These are phyloP conservation scores for Hibiscus tridactylites DNA, from an alignment of 345 rosid species.

Conservation along the genomic window DNA sequence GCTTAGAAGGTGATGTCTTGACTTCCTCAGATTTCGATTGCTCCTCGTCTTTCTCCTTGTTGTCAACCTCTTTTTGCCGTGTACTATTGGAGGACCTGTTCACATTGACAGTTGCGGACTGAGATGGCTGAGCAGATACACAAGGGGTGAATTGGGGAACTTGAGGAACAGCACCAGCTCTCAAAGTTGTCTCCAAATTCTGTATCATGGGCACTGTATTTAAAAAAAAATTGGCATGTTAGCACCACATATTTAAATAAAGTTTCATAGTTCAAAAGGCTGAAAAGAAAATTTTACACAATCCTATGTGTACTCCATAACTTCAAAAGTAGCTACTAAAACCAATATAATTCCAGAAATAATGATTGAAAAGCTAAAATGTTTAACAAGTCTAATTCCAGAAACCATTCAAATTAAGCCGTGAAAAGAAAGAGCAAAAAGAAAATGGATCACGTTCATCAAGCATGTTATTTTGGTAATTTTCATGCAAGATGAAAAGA, in stretches of 20 bases:
- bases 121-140: slow-evolving; percentile 18
- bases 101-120: slow-evolving; percentile 10
- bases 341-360: not conserved
- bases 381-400: not conserved
- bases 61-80: not conserved
- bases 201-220: slow-evolving; percentile 93
- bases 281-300: too few species aligned
- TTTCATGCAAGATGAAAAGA: not conserved
- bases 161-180: slow-evolving; percentile 81
- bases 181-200: slow-evolving; percentile 66
- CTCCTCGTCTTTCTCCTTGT: slow-evolving; percentile 11
- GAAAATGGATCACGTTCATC: not conserved
- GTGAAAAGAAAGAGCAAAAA: not conserved
- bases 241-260: not conserved
- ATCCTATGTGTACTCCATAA: not conserved
- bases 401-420: not conserved
- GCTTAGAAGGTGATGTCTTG: slow-evolving; percentile 22
- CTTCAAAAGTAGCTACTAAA: not conserved
- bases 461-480: too few species aligned
- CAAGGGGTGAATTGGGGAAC: slow-evolving; percentile 73
- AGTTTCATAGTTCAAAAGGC: too few species aligned
- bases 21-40: slow-evolving; percentile 17
- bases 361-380: not conserved
- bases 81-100: slow-evolving; percentile 17
- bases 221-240: not conserved